Percentiles rank a stretch among this genome's conserved stretches.
Evolutionary conservation across 441 rosid genomes (phyloP).

Genomic region (Hypseocharis bilobata): DNA sequence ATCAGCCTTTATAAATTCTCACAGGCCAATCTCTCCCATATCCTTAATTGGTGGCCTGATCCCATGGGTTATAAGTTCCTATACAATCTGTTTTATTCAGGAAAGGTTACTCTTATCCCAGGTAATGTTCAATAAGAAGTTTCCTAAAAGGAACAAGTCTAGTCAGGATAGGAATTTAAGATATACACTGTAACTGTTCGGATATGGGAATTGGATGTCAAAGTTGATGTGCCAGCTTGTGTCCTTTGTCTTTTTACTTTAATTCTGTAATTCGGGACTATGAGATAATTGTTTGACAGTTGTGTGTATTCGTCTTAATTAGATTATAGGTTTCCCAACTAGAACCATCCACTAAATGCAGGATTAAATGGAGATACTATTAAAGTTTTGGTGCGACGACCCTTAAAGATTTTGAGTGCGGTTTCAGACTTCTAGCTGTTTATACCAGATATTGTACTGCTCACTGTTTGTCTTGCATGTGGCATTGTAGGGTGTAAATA

Average conservation of each 20-base stretch:
- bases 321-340: neutral
- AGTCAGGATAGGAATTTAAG: neutral
- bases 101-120: too few species aligned
- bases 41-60: neutral
- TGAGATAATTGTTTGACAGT: neutral
- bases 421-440: neutral
- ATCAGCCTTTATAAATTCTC: neutral
- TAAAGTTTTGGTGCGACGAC: too few species aligned
- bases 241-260: neutral
- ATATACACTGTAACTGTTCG: neutral
- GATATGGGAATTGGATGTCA: neutral
- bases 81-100: too few species aligned
- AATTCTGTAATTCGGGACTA: neutral
- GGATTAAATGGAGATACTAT: neutral
- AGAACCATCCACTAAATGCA: neutral
- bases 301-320: neutral
- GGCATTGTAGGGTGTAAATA: neutral
- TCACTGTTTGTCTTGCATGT: neutral
- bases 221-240: neutral
- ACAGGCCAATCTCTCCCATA: neutral
- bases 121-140: too few species aligned
- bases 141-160: neutral
- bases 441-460: neutral
- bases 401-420: neutral
- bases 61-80: neutral